Base-by-base conservation (phyloP, 2,329 filamentous ascomycete species). In the Pyrenophora seminiperda region DNA sequence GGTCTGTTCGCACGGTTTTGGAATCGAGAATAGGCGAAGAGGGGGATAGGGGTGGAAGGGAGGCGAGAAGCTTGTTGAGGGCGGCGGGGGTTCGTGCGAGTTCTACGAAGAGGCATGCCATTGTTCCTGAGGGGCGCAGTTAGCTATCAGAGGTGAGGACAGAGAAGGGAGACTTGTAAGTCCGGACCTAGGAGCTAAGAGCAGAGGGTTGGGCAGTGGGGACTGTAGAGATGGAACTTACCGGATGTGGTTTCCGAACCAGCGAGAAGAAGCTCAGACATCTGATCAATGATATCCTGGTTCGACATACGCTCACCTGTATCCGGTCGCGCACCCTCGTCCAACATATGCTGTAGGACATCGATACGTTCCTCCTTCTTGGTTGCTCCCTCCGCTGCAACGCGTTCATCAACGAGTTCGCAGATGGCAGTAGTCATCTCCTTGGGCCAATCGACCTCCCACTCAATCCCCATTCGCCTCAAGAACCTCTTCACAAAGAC, bases 381-480 rank as follows among this genome's bases (percentile, higher is more conserved):
- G 9, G 10, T n/a, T 34, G 30, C n/a, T 18, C 41, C 30, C 14
- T 43, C n/a, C 4, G 30, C 41, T 34, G 41, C 30, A 24, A 30
- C 19, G 30, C 41, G 41, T 43, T 43, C 41, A 13, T 43, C 30
- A 14, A 34, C 41, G 41, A 43, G 41, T 24, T 43, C 41, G 19
- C 41, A 43, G 18, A 43, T 43, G n/a, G 41, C 41, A 43, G 41
- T 33, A 3, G 41, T 43, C 30, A 34, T 43, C 30, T 43, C 41
- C 41, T 34, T 34, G n/a, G 30, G 41, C 41, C 41, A 43, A n/a
- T 43, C 41, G n/a, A 43, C 30, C 14, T 43, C 30, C 30, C 41
- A 43, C 19, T 43, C 41, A 18, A 17, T 17, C 5, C 30, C 41
- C 30, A 43, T 24, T 7, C 41, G 30, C 41, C 30, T 27, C 5